Evolutionary conservation across 2,329 filamentous ascomycete species (phyloP).

Genomic region (Diaporthe capsici): DNA sequence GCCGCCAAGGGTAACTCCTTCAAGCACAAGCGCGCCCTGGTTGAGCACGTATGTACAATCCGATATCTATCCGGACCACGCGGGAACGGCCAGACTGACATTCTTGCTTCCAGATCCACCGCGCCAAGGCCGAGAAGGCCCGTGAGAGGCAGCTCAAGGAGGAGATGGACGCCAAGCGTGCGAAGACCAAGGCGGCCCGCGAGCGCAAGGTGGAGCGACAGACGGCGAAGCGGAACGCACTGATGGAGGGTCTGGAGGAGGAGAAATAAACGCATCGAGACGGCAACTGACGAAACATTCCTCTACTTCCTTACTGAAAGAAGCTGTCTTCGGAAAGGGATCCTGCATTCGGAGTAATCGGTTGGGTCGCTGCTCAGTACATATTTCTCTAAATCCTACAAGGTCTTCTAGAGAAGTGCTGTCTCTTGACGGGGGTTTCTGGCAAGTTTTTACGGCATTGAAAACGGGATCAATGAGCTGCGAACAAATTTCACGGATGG

Average conservation of each 20-base stretch:
- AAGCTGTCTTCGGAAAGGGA: conserved; percentile 55
- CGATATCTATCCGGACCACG: neutral
- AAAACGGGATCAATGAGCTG: conserved; percentile 44
- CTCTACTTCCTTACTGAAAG: conserved; percentile 59
- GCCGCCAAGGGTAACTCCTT: conserved; percentile 99
- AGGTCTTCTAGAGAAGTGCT: conserved; percentile 39
- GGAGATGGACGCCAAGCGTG: conserved; percentile 99
- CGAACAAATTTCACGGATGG: conserved; percentile 43
- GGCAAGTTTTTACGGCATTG: conserved; percentile 45
- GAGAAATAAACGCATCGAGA: conserved; percentile 52
- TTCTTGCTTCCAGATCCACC: conserved; percentile 84
- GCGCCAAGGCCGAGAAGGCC: conserved; percentile 99
- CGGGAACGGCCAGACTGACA: conserved; percentile 36
- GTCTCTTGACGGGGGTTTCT: conserved; percentile 41
- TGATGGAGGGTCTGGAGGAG: conserved; percentile 79
- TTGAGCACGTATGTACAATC: conserved; percentile 92
- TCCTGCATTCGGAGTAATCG: conserved; percentile 72
- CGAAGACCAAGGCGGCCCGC: conserved; percentile 99
- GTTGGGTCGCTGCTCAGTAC: conserved; percentile 62
- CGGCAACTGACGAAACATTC: conserved; percentile 59
- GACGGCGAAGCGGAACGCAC: conserved; percentile 89
- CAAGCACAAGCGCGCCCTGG: conserved; percentile 99
- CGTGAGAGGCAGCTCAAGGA: conserved; percentile 97
- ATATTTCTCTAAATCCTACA: conserved; percentile 45
- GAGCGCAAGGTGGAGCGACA: conserved; percentile 97